Evolutionary conservation across 495 filamentous ascomycete species (phyloP).

Genomic region (Aspergillus homomorphus): DNA sequence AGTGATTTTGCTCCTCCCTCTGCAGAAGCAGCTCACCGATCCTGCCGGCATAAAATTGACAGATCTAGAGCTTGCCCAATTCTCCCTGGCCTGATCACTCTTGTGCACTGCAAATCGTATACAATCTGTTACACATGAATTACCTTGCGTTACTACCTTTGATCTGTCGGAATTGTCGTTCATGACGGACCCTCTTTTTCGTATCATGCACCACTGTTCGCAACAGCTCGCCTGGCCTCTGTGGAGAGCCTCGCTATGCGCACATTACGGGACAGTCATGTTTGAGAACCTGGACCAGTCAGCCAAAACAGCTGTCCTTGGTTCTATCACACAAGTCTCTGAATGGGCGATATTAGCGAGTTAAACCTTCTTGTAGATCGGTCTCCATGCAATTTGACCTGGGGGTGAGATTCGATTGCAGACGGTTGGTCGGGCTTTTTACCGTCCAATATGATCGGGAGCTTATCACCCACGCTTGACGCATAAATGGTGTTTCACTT

Average conservation of each 20-base stretch:
- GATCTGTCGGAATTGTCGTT: background rate
- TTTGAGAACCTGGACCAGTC: no score
- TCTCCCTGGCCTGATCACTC: slow-evolving; percentile 5
- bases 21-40: slow-evolving; percentile 16
- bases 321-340: no score
- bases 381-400: background rate
- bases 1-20: slow-evolving; percentile 12
- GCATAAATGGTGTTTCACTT: background rate
- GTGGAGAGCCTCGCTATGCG: no score
- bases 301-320: no score
- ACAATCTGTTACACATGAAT: background rate
- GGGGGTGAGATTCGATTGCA: background rate
- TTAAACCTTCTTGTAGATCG: no score
- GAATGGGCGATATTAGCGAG: no score
- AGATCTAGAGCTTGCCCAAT: slow-evolving; percentile 6
- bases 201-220: no score
- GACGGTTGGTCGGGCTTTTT: background rate
- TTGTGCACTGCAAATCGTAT: background rate
- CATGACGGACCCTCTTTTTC: no score
- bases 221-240: no score
- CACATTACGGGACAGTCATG: no score
- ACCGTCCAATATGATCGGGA: background rate
- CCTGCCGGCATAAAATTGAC: slow-evolving; percentile 15
- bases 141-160: background rate
- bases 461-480: background rate